These are phyloP conservation scores for Talaromyces sp. DNA, from an alignment of 2,329 filamentous ascomycete genomes.

Conservation along the genomic window DNA sequence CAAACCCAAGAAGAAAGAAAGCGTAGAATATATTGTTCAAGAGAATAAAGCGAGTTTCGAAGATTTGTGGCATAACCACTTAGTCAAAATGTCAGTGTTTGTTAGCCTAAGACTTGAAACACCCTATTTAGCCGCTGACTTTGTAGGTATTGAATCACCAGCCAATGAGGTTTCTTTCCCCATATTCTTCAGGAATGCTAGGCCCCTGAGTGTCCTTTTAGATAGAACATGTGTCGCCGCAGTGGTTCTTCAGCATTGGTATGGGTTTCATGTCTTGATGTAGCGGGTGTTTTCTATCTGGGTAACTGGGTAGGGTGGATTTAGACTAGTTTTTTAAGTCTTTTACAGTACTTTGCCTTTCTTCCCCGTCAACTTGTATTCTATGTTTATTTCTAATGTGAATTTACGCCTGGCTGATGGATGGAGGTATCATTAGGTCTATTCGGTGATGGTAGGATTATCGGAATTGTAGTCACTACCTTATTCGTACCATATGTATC, in stretches of 20 bases:
- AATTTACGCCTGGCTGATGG: too few relatives aligned
- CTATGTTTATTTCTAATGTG: too few relatives aligned
- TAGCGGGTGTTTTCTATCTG: background rate
- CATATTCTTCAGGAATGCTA: background rate
- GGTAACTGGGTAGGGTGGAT: too few relatives aligned
- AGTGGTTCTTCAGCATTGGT: background rate
- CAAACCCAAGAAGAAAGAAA: background rate
- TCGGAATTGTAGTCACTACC: too few relatives aligned
- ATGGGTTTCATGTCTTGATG: background rate
- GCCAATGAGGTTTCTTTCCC: background rate
- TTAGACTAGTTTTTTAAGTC: too few relatives aligned
- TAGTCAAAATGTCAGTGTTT: too few relatives aligned
- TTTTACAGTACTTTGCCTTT: too few relatives aligned
- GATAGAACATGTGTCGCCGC: background rate
- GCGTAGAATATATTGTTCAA: background rate
- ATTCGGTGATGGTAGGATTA: too few relatives aligned
- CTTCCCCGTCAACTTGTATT: too few relatives aligned
- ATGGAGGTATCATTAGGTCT: too few relatives aligned
- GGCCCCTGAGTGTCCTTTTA: background rate
- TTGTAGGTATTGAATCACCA: background rate
- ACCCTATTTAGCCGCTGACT: conserved; percentile 2
- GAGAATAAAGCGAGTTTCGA: background rate
- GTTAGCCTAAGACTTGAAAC: conserved; percentile 1
- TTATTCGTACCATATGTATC: too few relatives aligned
- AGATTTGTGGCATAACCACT: background rate